phyloP scores from a whole-genome alignment of 352 stramenopile genomes.

The Phytophthora idaei region DNA sequence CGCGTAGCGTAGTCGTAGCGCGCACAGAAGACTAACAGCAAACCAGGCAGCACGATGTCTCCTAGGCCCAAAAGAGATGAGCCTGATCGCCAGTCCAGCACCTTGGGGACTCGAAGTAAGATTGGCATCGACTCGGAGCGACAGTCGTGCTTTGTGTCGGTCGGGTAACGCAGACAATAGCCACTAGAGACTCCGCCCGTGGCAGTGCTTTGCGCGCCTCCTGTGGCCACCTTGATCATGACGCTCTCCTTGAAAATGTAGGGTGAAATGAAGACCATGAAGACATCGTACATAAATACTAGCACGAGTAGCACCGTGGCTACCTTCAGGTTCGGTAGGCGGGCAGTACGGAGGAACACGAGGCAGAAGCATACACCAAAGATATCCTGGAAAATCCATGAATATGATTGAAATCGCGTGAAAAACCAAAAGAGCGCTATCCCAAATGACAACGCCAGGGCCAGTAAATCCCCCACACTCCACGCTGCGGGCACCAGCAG shows the following conservation, averaged over 20 bases:
- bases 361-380: conserved; percentile 95
- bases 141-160: conserved; percentile 62
- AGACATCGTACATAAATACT: conserved; percentile 96
- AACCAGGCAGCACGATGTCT: conserved; percentile 95
- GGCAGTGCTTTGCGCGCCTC: conserved; percentile 59
- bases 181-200: conserved; percentile 45
- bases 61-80: conserved; percentile 95
- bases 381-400: conserved; percentile 93
- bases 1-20: conserved; percentile 93
- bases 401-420: conserved; percentile 75
- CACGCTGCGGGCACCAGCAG: conserved; percentile 63
- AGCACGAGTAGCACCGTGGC: conserved; percentile 91
- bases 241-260: conserved; percentile 91
- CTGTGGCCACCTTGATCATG: conserved; percentile 96
- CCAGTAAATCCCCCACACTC: conserved; percentile 89
- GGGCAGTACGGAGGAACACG: conserved; percentile 91
- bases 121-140: conserved; percentile 92
- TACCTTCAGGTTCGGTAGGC: conserved; percentile 93
- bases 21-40: conserved; percentile 95
- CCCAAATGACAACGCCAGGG: conserved; percentile 58
- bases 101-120: conserved; percentile 92
- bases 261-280: conserved; percentile 96
- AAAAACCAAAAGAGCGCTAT: conserved; percentile 74
- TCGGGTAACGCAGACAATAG: conserved; percentile 81
- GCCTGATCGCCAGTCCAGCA: conserved; percentile 93